Percentiles rank a stretch among this genome's conserved stretches.
phyloP scores from a whole-genome alignment of 148 eudicot species.

The Suaeda aralocaspica region DNA sequence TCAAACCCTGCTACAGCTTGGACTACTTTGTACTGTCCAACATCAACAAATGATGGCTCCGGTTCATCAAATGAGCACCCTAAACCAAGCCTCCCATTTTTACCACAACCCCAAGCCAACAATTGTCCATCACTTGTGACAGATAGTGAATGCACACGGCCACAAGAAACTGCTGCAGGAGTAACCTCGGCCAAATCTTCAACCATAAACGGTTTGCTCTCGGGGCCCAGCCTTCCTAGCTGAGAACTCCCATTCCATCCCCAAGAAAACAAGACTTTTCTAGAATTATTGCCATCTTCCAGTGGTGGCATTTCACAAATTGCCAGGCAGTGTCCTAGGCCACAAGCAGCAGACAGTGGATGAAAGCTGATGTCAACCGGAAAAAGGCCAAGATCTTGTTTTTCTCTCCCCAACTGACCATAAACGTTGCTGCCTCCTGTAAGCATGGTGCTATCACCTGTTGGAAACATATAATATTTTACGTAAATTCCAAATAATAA shows the following conservation, averaged over 20 bases:
- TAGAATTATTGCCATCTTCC: slow-evolving; percentile 18
- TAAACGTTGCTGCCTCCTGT: slow-evolving; percentile 87
- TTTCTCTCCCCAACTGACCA: slow-evolving; percentile 69
- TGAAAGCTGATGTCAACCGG: slow-evolving; percentile 46
- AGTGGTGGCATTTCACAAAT: slow-evolving; percentile 41
- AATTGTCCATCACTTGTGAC: slow-evolving; percentile 51
- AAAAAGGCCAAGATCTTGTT: slow-evolving; percentile 48
- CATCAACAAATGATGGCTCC: slow-evolving; percentile 65
- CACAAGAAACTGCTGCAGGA: slow-evolving; percentile 56
- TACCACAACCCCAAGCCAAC: slow-evolving; percentile 95
- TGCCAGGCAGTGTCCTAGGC: slow-evolving; percentile 86
- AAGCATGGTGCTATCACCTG: slow-evolving; percentile 75
- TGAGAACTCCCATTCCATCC: slow-evolving; percentile 88
- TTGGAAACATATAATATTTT: background rate
- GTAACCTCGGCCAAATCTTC: slow-evolving; percentile 46
- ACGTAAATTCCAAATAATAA: background rate
- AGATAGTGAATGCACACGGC: slow-evolving; percentile 82
- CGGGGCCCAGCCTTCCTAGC: slow-evolving; percentile 79
- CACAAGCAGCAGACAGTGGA: slow-evolving; percentile 62
- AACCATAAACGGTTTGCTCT: slow-evolving; percentile 47
- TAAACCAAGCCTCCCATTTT: slow-evolving; percentile 89
- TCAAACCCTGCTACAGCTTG: slow-evolving; percentile 90
- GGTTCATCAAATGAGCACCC: slow-evolving; percentile 75
- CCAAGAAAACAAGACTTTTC: slow-evolving; percentile 58
- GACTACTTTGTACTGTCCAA: slow-evolving; percentile 55